These are phyloP conservation scores for Yamadazyma songkhlaensis DNA, from an alignment of 1,139 yeast species.

Conservation along the genomic window DNA sequence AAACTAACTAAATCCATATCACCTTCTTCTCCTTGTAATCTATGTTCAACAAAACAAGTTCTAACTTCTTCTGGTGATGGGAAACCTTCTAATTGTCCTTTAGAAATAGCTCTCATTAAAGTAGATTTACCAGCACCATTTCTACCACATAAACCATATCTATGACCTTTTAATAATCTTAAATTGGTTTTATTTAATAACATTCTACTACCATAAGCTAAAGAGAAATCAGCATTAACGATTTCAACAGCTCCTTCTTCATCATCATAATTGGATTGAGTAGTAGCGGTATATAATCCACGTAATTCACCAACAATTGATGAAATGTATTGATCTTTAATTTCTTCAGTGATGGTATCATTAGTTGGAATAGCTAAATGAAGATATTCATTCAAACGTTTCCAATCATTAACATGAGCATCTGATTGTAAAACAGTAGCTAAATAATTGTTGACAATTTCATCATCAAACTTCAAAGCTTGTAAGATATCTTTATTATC, in stretches of 20 bases:
- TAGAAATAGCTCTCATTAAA: constrained; percentile 93
- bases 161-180: constrained; percentile 87
- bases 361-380: constrained; percentile 36
- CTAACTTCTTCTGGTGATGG: constrained; percentile 84
- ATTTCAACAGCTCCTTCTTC: constrained; percentile 72
- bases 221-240: constrained; percentile 90
- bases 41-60: constrained; percentile 97
- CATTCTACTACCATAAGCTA: constrained; percentile 98
- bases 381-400: constrained; percentile 59
- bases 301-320: constrained; percentile 56
- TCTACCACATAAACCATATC: constrained; percentile 97
- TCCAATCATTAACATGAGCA: constrained; percentile 92
- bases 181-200: constrained; percentile 86
- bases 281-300: constrained; percentile 63
- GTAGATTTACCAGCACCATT: constrained; percentile 99
- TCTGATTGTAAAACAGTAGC: constrained; percentile 59
- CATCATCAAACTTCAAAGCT: constrained; percentile 26
- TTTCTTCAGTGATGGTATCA: constrained; percentile 30
- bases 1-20: constrained; percentile 84
- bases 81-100: constrained; percentile 97
- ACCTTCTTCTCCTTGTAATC: constrained; percentile 92
- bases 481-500: constrained; percentile 23
- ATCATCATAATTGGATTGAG: constrained; percentile 51
- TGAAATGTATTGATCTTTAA: constrained; percentile 41
- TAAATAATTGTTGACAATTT: constrained; percentile 47